These are phyloP conservation scores for Aspergillus brasiliensis DNA, from an alignment of 2,329 filamentous ascomycete genomes.

Conservation along the genomic window DNA sequence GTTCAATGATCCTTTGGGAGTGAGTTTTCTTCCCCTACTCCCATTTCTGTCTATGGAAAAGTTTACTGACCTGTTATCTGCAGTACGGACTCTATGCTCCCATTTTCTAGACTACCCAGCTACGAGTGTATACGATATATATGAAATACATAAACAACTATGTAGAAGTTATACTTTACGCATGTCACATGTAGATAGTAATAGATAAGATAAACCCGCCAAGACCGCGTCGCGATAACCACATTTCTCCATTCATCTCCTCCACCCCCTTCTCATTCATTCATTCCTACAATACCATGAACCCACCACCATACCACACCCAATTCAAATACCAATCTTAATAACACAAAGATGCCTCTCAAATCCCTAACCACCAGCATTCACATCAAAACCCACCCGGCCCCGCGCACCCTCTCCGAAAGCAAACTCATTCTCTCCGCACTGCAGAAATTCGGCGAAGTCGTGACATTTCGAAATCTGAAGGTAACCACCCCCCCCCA, in stretches of 20 bases:
- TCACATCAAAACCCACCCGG: conserved; percentile 33
- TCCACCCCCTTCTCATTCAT: not conserved
- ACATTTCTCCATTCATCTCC: not conserved
- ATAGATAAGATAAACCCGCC: conserved; percentile 2
- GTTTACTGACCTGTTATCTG: conserved; percentile 21
- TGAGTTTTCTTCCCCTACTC: conserved; percentile 46
- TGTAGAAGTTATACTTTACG: too few relatives aligned
- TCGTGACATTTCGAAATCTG: conserved; percentile 40
- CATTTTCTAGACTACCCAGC: conserved; percentile 50
- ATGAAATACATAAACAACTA: not conserved
- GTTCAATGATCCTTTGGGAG: conserved; percentile 76
- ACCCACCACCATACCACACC: conserved; percentile 10
- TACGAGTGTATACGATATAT: not conserved
- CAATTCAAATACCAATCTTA: conserved; percentile 5
- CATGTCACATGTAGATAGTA: not conserved
- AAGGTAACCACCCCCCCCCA: conserved; percentile 27
- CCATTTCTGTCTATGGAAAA: not conserved
- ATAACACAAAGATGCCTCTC: conserved; percentile 11
- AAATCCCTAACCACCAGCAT: conserved; percentile 26
- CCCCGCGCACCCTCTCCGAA: conserved; percentile 34
- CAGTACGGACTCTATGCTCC: conserved; percentile 53
- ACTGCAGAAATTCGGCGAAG: conserved; percentile 46
- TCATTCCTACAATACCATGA: not conserved
- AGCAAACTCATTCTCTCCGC: conserved; percentile 38
- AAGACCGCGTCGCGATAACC: not conserved